Conservation (phyloP, 345 rosid species). For the Eucalyptus albens region DNA sequence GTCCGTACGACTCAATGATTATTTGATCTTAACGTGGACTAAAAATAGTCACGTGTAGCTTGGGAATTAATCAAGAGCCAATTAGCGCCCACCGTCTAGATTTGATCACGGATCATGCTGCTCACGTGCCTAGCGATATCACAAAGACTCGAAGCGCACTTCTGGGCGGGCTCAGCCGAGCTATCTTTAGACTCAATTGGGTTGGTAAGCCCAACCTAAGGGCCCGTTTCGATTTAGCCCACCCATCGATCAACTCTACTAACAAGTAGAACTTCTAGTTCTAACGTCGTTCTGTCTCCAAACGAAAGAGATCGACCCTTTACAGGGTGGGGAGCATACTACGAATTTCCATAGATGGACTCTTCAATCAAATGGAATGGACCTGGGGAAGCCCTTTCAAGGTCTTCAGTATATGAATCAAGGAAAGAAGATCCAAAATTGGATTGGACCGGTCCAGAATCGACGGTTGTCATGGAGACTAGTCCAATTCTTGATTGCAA, state of each 20-base stretch:
- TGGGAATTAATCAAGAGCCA: background rate
- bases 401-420: too few relatives aligned
- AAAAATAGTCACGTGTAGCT: background rate
- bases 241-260: background rate
- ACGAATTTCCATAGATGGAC: too few relatives aligned
- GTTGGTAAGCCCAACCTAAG: background rate
- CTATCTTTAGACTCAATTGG: background rate
- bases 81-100: background rate
- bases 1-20: background rate
- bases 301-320: too few relatives aligned
- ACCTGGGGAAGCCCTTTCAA: too few relatives aligned
- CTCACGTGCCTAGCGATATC: background rate
- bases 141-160: background rate
- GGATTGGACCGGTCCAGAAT: accelerated
- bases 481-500: too few relatives aligned
- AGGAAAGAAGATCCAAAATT: too few relatives aligned
- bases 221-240: background rate
- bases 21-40: background rate
- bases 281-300: too few relatives aligned
- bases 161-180: background rate
- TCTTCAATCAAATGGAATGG: too few relatives aligned
- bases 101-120: background rate
- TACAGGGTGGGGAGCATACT: too few relatives aligned
- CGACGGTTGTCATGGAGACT: accelerated
- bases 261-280: background rate